Percentiles rank a stretch among this genome's conserved stretches.
Evolutionary conservation across 2,329 filamentous ascomycete genomes (phyloP).

Genomic region (Cordyceps javanica): DNA sequence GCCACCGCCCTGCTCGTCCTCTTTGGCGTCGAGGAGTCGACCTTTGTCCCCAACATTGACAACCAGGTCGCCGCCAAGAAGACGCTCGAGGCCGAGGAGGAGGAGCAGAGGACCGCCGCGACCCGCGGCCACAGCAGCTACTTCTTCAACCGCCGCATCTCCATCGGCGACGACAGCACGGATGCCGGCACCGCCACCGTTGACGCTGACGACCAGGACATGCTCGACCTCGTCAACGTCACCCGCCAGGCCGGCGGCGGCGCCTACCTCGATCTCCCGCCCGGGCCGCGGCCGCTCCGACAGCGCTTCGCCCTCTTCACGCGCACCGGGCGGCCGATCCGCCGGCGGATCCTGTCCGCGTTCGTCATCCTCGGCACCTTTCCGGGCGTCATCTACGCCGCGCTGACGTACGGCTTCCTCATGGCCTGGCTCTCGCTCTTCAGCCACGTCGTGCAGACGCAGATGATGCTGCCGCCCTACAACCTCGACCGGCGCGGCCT

Average conservation of each 20-base stretch:
- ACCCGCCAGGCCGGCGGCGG: not conserved
- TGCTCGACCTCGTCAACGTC: not conserved
- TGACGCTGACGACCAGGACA: not conserved
- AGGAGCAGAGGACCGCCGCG: too few relatives aligned
- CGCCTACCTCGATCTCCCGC: not conserved
- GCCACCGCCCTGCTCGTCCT: not conserved
- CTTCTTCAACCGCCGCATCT: not conserved
- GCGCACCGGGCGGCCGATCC: not conserved
- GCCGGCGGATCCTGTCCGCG: not conserved
- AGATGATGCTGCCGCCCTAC: not conserved
- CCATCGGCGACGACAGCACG: not conserved
- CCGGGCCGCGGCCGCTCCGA: not conserved
- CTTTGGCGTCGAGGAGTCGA: not conserved
- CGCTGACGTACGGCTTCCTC: slow-evolving; percentile 4
- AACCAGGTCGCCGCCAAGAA: slow-evolving; percentile 3
- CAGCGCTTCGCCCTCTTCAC: slow-evolving; percentile 1
- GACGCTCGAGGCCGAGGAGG: not conserved
- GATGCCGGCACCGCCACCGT: not conserved
- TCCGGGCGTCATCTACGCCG: slow-evolving; percentile 5
- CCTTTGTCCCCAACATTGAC: slow-evolving; percentile 4
- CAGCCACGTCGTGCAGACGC: not conserved
- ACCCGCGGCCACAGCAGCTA: not conserved
- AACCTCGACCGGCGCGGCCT: not conserved
- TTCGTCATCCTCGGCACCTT: slow-evolving; percentile 3
- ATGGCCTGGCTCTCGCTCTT: slow-evolving; percentile 1